These are phyloP conservation scores for Candida loeiensis DNA, from an alignment of 805 yeast genomes.

Conservation along the genomic window DNA sequence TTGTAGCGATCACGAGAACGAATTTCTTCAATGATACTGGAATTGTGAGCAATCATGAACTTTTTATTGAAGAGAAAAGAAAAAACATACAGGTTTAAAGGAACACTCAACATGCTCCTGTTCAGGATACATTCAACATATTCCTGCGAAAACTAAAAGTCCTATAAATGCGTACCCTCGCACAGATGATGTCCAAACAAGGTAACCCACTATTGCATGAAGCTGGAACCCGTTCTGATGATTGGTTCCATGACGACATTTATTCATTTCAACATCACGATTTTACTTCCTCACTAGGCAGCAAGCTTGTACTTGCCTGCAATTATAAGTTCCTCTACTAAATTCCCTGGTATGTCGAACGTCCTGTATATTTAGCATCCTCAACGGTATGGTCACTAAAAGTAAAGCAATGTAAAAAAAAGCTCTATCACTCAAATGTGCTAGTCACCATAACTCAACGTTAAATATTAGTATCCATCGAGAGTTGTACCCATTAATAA, in stretches of 20 bases:
- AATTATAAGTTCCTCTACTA: constrained; percentile 7
- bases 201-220: constrained; percentile 7
- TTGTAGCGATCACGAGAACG: too few relatives aligned
- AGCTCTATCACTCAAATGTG: too few relatives aligned
- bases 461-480: too few relatives aligned
- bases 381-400: constrained; percentile 43
- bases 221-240: background rate
- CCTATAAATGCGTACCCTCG: constrained; percentile 14
- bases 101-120: constrained; percentile 36
- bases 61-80: background rate
- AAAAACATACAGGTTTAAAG: constrained; percentile 18
- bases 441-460: too few relatives aligned
- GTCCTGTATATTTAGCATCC: constrained; percentile 44
- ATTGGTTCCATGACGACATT: constrained; percentile 9
- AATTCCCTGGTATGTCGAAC: background rate
- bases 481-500: too few relatives aligned
- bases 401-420: background rate
- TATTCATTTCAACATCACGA: constrained; percentile 19
- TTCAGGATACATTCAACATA: constrained; percentile 25
- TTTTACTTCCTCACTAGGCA: constrained; percentile 6
- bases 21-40: too few relatives aligned
- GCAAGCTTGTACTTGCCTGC: constrained; percentile 3
- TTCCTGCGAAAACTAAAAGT: constrained; percentile 7
- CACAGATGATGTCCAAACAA: constrained; percentile 12
- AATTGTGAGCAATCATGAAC: background rate